Base-by-base conservation (phyloP, 495 filamentous ascomycete species). In the Podospora bellae-mahoneyi region DNA sequence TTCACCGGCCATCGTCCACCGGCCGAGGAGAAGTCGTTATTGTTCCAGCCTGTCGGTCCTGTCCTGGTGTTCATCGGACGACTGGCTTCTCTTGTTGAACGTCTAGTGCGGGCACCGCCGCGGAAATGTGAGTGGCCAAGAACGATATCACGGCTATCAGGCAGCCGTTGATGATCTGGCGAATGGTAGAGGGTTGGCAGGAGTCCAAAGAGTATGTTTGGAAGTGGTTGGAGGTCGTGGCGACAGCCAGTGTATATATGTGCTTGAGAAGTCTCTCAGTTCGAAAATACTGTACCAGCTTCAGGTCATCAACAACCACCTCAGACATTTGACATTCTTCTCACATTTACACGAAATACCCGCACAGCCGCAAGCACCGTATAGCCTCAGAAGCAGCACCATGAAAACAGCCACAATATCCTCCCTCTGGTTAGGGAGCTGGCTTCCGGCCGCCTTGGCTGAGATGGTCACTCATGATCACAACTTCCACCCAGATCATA, bases 401-500 rank as follows among this genome's bases (percentile, higher is more conserved):
- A 74, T 70, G 72, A 56, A 27, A 27, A 10, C 62, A 9, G 19
- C 5, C 19, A 62, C 27, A n/a, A 3, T 66, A 4, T 58, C 56
- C 1, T 53, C 44, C 10, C 48, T 74, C 2, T 20, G 75, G 3
- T 5, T 66, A 9, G 64, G 44, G 23, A 20, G 23, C 5, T 68
- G 61, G 19, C 57, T 73, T 4, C 30, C 69, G 13, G 60, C 62
- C 34, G 18, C 57, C 1, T 19, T 62, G 1, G 71, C 71, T 3
- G 44, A 4, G 15, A 30, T 19, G 0, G 67, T 60, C 18, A 67
- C 70, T 9, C 82, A 85, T 67, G 78, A 83, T 69, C 65, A 58
- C 63, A 73, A 64, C 60, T 85, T 86, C 67, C 64, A 65, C n/a
- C 86, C 86, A 19, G 83, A 86, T 67, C 78, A 83, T 55, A 71